A percentile compares a stretch with the other conserved stretches of the same genome.
phyloP scores from a whole-genome alignment of 345 rosid species.

The Firmiana major region DNA sequence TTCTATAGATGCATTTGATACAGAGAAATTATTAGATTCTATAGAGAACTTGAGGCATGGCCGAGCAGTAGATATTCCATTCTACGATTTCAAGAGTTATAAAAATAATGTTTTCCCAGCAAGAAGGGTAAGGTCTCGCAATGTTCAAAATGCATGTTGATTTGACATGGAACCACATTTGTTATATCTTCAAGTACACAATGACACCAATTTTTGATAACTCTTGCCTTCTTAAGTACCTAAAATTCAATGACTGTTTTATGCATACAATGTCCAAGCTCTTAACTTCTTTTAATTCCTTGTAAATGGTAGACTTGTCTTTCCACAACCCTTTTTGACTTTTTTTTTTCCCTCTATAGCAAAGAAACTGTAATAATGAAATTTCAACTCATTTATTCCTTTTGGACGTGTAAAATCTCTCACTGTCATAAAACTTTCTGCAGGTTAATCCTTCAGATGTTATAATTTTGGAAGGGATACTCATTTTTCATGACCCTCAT shows the following conservation, averaged over 20 bases:
- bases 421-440: conserved; percentile 17
- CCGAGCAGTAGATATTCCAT: conserved; percentile 88
- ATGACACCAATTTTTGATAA: background rate
- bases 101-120: conserved; percentile 51
- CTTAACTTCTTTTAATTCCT: background rate
- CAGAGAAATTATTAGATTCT: conserved; percentile 59
- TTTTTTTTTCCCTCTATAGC: background rate
- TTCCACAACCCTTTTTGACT: background rate
- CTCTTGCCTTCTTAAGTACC: background rate
- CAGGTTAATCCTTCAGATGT: conserved; percentile 98
- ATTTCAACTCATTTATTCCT: background rate
- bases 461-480: conserved; percentile 93
- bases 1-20: conserved; percentile 87
- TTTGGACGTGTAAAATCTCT: background rate
- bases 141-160: background rate
- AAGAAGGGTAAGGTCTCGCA: conserved; percentile 52
- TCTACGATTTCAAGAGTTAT: conserved; percentile 89
- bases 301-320: background rate
- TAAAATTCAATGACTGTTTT: background rate
- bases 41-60: conserved; percentile 91
- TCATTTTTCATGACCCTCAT: conserved; percentile 82
- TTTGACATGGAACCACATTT: background rate
- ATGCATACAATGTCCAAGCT: background rate
- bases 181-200: background rate
- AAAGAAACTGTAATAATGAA: background rate